Percentiles rank a stretch among this genome's conserved stretches.
Conservation (phyloP, 257 asterid genomes). For the Solanum bulbocastanum region DNA sequence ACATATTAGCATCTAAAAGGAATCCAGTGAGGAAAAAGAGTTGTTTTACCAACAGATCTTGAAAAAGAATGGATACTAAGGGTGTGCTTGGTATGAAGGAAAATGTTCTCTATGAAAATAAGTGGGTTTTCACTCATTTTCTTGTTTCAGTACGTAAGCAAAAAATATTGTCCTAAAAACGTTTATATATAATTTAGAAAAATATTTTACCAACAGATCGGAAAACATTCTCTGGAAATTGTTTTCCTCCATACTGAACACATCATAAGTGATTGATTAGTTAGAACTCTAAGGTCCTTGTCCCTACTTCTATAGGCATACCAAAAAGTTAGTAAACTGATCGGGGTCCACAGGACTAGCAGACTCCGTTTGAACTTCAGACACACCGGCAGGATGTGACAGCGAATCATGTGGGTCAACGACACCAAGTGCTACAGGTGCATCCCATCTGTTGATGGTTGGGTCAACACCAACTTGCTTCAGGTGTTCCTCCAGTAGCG, state of each 20-base stretch:
- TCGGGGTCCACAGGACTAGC: constrained; percentile 80
- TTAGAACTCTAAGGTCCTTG: not conserved
- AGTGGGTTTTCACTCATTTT: not conserved
- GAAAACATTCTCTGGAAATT: not conserved
- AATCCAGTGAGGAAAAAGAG: not conserved
- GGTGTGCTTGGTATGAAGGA: not conserved
- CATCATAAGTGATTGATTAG: not conserved
- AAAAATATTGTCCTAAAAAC: not conserved
- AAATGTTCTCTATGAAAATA: not conserved
- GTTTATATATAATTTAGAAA: not conserved
- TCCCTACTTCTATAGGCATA: constrained; percentile 5
- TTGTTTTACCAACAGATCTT: not conserved
- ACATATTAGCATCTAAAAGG: not conserved
- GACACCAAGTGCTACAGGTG: constrained; percentile 73
- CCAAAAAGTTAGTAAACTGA: constrained; percentile 75
- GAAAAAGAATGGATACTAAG: not conserved
- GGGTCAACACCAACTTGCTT: constrained; percentile 76
- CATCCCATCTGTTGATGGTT: constrained; percentile 76
- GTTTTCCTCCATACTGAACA: not conserved
- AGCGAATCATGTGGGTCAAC: constrained; percentile 95
- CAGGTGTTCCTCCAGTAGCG: constrained; percentile 80
- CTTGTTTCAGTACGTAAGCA: not conserved
- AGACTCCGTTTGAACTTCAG: constrained; percentile 88
- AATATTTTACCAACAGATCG: not conserved
- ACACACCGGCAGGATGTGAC: constrained; percentile 96